Conservation (phyloP, 805 yeast genomes). For the Maudiozyma turicensis region DNA sequence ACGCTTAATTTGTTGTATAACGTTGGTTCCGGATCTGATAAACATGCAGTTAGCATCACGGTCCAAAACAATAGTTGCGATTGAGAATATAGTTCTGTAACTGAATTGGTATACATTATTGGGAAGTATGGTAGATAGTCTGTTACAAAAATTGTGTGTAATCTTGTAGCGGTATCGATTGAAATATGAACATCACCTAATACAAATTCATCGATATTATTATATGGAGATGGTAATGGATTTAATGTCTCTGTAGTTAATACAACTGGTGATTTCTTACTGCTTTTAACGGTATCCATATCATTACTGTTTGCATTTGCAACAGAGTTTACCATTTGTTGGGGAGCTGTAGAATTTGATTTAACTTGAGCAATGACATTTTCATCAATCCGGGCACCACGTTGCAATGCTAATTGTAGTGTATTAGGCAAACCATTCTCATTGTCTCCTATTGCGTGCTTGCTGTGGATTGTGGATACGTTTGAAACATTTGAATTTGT, state of each 20-base stretch:
- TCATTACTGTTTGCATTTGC: too few species aligned
- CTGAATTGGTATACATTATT: conserved; percentile 58
- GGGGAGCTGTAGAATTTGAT: neutral
- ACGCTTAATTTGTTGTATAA: conserved; percentile 67
- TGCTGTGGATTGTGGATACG: conserved; percentile 2
- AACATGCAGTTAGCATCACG: conserved; percentile 74
- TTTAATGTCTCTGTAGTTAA: conserved; percentile 25
- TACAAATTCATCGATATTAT: conserved; percentile 48
- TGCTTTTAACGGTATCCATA: neutral
- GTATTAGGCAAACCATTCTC: conserved; percentile 23
- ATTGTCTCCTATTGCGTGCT: conserved; percentile 12
- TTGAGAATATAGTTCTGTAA: conserved; percentile 70
- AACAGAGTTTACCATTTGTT: neutral
- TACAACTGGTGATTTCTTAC: conserved; percentile 13
- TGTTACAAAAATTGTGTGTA: conserved; percentile 59
- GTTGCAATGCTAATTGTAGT: conserved; percentile 34
- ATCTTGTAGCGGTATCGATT: conserved; percentile 54
- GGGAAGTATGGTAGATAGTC: conserved; percentile 73
- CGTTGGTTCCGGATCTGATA: conserved; percentile 81
- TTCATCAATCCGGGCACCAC: conserved; percentile 10
- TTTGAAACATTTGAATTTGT: conserved; percentile 9
- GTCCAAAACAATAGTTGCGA: conserved; percentile 87
- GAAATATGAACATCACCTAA: conserved; percentile 69
- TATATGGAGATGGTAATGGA: conserved; percentile 23
- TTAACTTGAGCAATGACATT: neutral